Evolutionary conservation across 805 yeast genomes (phyloP).

Genomic region (Lipomyces spencermartinsiae): DNA sequence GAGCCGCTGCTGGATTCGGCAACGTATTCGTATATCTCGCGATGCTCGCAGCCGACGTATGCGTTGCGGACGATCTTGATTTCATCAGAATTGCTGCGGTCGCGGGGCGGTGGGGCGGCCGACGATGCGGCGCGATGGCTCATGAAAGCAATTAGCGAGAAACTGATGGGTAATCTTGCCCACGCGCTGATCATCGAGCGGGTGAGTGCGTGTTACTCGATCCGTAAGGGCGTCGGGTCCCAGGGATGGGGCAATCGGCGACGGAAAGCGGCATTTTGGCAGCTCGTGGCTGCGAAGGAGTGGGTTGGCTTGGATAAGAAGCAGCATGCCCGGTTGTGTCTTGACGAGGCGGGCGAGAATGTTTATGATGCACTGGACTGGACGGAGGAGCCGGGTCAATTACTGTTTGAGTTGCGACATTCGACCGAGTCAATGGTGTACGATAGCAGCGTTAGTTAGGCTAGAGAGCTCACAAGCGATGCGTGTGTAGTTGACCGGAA

Average conservation of each 20-base stretch:
- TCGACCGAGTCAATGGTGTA: constrained; percentile 36
- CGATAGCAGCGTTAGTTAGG: constrained; percentile 19
- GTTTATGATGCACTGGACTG: constrained; percentile 44
- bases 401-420: constrained; percentile 31
- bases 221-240: constrained; percentile 36
- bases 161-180: constrained; percentile 51
- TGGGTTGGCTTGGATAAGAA: constrained; percentile 55
- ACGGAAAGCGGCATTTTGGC: constrained; percentile 81
- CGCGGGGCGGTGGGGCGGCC: constrained; percentile 51
- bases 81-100: constrained; percentile 70
- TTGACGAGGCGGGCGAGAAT: constrained; percentile 42
- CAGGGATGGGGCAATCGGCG: constrained; percentile 53
- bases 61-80: constrained; percentile 71
- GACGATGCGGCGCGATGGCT: constrained; percentile 56
- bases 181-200: constrained; percentile 61
- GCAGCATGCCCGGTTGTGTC: constrained; percentile 44
- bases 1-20: constrained; percentile 73
- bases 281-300: constrained; percentile 72
- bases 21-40: constrained; percentile 73
- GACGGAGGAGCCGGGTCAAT: constrained; percentile 31
- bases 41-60: constrained; percentile 71
- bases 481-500: background rate
- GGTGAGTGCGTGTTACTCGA: constrained; percentile 58
- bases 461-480: background rate
- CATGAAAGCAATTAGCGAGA: constrained; percentile 52